Conservation (phyloP, 306 rosid genomes). For the Quillaja saponaria region DNA sequence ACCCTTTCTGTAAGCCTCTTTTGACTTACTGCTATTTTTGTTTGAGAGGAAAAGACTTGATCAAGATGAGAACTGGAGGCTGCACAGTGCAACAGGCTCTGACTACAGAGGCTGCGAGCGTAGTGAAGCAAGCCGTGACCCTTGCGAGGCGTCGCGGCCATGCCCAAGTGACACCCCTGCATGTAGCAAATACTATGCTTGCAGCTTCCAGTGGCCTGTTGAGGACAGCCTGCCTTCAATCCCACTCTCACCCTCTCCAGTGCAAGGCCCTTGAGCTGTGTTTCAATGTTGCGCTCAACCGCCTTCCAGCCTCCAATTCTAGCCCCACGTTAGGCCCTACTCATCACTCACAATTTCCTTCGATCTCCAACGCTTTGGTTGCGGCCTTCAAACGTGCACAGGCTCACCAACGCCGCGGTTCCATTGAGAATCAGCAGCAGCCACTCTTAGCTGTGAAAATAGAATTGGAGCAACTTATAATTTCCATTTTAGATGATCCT, state of each 20-base stretch:
- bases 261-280: conserved; percentile 97
- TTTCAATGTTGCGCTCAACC: conserved; percentile 92
- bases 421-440: conserved; percentile 90
- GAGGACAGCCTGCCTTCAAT: conserved; percentile 82
- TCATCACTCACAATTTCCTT: conserved; percentile 59
- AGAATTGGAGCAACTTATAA: conserved; percentile 80
- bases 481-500: conserved; percentile 91
- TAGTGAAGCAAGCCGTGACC: conserved; percentile 72
- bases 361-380: conserved; percentile 91
- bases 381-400: conserved; percentile 96
- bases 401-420: conserved; percentile 95
- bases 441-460: conserved; percentile 81
- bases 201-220: conserved; percentile 59
- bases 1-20: background rate
- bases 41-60: background rate
- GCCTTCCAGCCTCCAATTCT: conserved; percentile 76
- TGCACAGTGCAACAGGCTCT: conserved; percentile 79
- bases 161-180: conserved; percentile 96
- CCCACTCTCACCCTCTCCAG: conserved; percentile 94
- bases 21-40: background rate
- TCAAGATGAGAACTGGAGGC: conserved; percentile 81
- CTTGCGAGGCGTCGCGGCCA: conserved; percentile 89
- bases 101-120: conserved; percentile 67
- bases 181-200: conserved; percentile 90
- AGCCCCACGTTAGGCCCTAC: conserved; percentile 63